Evolutionary conservation across 2,329 filamentous ascomycete genomes (phyloP), one percentile per base, ranked within the genome.

Genomic region (Botrytis elliptica): DNA sequence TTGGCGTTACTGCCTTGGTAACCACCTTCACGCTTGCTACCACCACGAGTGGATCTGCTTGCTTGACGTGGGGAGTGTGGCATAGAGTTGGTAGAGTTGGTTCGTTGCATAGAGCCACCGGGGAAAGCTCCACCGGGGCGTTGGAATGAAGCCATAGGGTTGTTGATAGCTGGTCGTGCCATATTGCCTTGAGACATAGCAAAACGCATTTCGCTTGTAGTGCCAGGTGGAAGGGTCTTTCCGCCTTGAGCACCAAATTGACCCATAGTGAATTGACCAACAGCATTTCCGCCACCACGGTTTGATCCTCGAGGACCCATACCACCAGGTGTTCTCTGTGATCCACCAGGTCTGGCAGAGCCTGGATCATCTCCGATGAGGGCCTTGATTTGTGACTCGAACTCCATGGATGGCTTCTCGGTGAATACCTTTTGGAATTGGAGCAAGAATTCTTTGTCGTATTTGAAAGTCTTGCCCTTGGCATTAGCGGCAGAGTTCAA

Each of bases 371-470:
- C 95, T 74, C 95, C 95, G 77, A 99, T 91, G 83, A 85, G 92
- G 87, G 84, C 92, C 91, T 88, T 95, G 88, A 99, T 91, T 80
- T 96, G 95, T 77, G 91, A 88, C 81, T 97, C 93, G 89, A 97
- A 99, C 81, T 98, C 95, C 62, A 95, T 84, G 0, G 94, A 97
- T 22, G 96, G 96, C 85, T 98, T 97, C 86, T 99, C 96, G 76
- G 94, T 97, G 85, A 98, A 99, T 33, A 97, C 94, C 79, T 89
- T 89, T 85, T 98, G 93, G 87, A 99, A 99, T 82, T 99, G 96
- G 44, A 99, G 87, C 84, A 99, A 86, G 86, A 99, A 99, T 79
- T 92, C 91, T 80, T 95, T 93, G 84, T 98, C 94, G 83, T 99
- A 99, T 83, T 97, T 95, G 86, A 97, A 97, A 60, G 90, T 91